These are phyloP conservation scores for Viola odorata DNA, from an alignment of 345 rosid genomes.

Conservation along the genomic window DNA sequence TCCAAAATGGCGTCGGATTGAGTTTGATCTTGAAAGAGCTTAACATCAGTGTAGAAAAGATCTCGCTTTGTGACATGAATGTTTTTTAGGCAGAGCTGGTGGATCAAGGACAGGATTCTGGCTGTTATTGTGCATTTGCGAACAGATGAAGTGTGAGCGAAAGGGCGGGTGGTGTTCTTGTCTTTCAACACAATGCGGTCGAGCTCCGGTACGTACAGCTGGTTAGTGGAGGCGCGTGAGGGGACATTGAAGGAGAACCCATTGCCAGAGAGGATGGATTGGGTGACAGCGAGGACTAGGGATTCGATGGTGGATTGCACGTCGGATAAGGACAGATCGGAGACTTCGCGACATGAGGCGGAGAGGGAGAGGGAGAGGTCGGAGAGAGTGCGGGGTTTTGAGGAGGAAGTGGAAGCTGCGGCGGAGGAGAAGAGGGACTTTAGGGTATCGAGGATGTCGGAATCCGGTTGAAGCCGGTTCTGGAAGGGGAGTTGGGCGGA, in stretches of 20 bases:
- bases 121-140: conserved; percentile 87
- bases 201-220: conserved; percentile 96
- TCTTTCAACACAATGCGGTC: conserved; percentile 95
- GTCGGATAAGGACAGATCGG: conserved; percentile 77
- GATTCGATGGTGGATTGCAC: conserved; percentile 78
- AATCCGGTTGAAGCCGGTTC: conserved; percentile 55
- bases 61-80: conserved; percentile 98
- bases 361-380: conserved; percentile 84
- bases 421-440: conserved; percentile 31
- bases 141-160: conserved; percentile 70
- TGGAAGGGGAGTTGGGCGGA: conserved; percentile 62
- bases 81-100: conserved; percentile 73
- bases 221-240: conserved; percentile 89
- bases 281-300: conserved; percentile 58
- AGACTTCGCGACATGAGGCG: conserved; percentile 68
- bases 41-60: conserved; percentile 95
- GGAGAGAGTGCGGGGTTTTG: conserved; percentile 65
- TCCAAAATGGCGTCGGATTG: conserved; percentile 84
- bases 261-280: conserved; percentile 72
- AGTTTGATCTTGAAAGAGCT: conserved; percentile 97
- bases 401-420: conserved; percentile 23
- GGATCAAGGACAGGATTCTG: conserved; percentile 77
- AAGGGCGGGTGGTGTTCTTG: conserved; percentile 88
- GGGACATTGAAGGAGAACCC: conserved; percentile 92
- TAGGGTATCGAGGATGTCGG: conserved; percentile 47